Conservation (phyloP, 495 filamentous ascomycete species). For the Endocarpon pusillum region DNA sequence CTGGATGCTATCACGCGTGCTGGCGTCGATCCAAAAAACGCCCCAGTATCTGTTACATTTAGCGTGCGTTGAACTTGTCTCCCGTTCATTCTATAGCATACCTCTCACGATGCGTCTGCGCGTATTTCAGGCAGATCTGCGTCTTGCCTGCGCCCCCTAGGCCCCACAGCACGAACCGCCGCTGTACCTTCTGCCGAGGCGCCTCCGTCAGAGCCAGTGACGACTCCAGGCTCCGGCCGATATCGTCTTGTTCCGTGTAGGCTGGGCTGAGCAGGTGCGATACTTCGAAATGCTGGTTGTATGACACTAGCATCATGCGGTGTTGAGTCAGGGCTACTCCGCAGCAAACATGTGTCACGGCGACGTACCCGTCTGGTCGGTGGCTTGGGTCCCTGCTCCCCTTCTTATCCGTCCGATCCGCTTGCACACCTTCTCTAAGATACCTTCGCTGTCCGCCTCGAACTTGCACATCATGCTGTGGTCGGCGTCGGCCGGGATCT, state of each 20-base stretch:
- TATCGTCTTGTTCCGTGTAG: not conserved
- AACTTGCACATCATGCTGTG: conserved; percentile 14
- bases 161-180: not conserved
- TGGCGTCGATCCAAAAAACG: conserved; percentile 26
- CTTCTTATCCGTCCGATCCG: conserved; percentile 4
- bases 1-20: conserved; percentile 12
- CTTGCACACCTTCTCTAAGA: conserved; percentile 4
- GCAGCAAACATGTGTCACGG: not conserved
- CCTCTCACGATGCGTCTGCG: conserved; percentile 13
- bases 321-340: not conserved
- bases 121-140: conserved; percentile 22
- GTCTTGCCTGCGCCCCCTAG: conserved; percentile 20
- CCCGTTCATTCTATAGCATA: not conserved
- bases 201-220: not conserved
- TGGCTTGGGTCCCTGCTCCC: conserved; percentile 4
- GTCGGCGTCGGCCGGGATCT: conserved; percentile 6
- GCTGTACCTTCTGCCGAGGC: not conserved
- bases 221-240: not conserved
- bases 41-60: conserved; percentile 21
- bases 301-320: not conserved
- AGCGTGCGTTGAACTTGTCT: not conserved
- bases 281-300: conserved; percentile 1
- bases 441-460: conserved; percentile 1
- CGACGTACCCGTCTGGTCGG: not conserved
- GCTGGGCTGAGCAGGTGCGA: not conserved